These are phyloP conservation scores for Tuber melanosporum DNA, from an alignment of 495 filamentous ascomycete species.

Conservation along the genomic window DNA sequence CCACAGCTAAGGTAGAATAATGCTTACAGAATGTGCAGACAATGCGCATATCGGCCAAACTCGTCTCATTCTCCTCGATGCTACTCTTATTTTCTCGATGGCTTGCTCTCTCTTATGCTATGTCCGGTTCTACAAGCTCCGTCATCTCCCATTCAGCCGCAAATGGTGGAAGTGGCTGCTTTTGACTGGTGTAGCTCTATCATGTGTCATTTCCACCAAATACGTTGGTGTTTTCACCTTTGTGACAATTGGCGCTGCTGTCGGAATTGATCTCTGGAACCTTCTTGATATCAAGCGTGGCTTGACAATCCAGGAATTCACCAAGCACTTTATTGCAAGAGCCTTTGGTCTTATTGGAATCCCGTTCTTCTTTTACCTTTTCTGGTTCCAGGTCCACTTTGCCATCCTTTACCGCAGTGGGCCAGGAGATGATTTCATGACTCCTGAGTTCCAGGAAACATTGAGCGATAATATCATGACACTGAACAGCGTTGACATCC, in stretches of 20 bases:
- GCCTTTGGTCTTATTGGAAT: slow-evolving; percentile 74
- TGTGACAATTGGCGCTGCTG: slow-evolving; percentile 90
- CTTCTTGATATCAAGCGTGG: slow-evolving; percentile 81
- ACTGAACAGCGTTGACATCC: slow-evolving; percentile 70
- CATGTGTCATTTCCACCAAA: slow-evolving; percentile 97
- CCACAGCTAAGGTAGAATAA: neutral
- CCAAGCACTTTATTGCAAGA: slow-evolving; percentile 83
- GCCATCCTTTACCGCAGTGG: slow-evolving; percentile 79
- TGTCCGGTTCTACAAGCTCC: slow-evolving; percentile 94
- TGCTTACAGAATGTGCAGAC: slow-evolving; percentile 47
- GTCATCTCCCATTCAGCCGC: slow-evolving; percentile 77
- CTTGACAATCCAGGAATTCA: slow-evolving; percentile 68
- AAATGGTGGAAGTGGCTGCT: slow-evolving; percentile 99
- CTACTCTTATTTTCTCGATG: slow-evolving; percentile 91
- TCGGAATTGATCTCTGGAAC: slow-evolving; percentile 90
- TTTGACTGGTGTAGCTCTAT: slow-evolving; percentile 84
- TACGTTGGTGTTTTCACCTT: slow-evolving; percentile 97
- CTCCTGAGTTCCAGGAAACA: slow-evolving; percentile 94
- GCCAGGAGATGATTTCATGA: slow-evolving; percentile 98
- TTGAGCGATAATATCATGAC: slow-evolving; percentile 89
- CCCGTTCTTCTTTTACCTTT: slow-evolving; percentile 95
- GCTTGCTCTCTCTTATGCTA: slow-evolving; percentile 88
- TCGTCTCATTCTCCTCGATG: slow-evolving; percentile 87
- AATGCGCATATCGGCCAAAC: slow-evolving; percentile 98
- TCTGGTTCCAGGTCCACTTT: slow-evolving; percentile 99